Conservation (phyloP, 306 rosid genomes). For the Vachellia collinsii region DNA sequence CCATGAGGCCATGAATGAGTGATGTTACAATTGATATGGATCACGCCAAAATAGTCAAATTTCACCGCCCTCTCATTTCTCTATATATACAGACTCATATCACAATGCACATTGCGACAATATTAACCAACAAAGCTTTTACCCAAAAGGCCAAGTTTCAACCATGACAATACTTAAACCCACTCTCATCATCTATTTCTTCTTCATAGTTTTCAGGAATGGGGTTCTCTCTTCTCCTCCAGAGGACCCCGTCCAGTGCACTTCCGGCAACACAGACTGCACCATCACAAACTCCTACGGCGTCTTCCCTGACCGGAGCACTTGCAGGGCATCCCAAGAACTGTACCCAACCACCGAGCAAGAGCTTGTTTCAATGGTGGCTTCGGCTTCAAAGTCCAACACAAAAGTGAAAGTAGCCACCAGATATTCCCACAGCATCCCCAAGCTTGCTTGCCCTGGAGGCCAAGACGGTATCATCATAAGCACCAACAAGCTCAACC, state of each 20-base stretch:
- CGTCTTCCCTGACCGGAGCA: not conserved
- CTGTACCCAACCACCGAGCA: not conserved
- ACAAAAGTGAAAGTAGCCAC: not conserved
- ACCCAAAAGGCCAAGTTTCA: not conserved
- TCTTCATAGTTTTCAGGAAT: not conserved
- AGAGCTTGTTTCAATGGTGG: not conserved
- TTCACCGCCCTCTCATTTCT: not conserved
- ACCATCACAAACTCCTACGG: not conserved
- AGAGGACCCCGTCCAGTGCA: not conserved
- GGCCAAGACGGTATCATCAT: not conserved
- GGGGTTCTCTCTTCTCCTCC: not conserved
- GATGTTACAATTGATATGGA: no score
- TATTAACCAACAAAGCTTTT: not conserved
- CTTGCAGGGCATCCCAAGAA: not conserved
- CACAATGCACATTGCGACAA: not conserved
- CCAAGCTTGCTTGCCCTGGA: not conserved
- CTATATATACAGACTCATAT: not conserved
- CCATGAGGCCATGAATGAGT: no score
- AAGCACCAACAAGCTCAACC: constrained; percentile 4
- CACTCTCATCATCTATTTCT: not conserved
- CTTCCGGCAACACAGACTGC: not conserved
- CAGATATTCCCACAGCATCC: not conserved
- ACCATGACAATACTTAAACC: not conserved
- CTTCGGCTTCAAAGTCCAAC: not conserved
- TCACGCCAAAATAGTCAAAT: no score